phyloP scores from a whole-genome alignment of 2,329 filamentous ascomycete species.

The Botrytis byssoidea region DNA sequence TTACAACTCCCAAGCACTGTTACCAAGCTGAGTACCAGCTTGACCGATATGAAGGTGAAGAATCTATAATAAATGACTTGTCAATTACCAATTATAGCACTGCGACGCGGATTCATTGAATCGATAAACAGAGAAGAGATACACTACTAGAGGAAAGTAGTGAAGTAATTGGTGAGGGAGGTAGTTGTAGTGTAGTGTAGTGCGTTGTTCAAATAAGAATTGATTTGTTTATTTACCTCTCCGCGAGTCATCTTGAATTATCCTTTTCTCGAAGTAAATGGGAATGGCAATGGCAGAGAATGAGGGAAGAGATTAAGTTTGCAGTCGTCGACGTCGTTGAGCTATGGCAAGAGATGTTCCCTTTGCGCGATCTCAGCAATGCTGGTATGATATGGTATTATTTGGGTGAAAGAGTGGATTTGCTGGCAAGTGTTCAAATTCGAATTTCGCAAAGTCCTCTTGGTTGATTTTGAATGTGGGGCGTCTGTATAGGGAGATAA shows the following conservation, averaged over 20 bases:
- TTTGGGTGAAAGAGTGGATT: constrained; percentile 11
- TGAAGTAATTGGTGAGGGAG: background rate
- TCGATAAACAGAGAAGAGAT: background rate
- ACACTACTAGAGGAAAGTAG: background rate
- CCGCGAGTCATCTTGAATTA: constrained; percentile 29
- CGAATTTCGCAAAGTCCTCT: constrained; percentile 7
- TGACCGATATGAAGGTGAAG: constrained; percentile 68
- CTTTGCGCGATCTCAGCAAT: constrained; percentile 12
- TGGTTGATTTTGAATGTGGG: constrained; percentile 16
- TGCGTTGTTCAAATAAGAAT: background rate
- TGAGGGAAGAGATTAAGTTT: background rate
- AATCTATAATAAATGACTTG: constrained; percentile 45
- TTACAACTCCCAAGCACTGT: constrained; percentile 69
- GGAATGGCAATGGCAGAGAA: background rate
- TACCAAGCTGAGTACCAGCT: constrained; percentile 65
- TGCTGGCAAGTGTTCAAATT: constrained; percentile 8
- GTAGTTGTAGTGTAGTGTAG: background rate
- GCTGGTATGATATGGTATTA: background rate
- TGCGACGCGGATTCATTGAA: constrained; percentile 15
- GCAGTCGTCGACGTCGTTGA: constrained; percentile 5
- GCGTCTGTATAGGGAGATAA: constrained; percentile 4
- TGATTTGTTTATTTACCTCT: constrained; percentile 26
- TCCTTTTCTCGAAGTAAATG: constrained; percentile 6
- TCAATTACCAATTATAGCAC: constrained; percentile 13
- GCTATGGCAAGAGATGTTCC: constrained; percentile 19